These are phyloP conservation scores for Sesbania bispinosa DNA, from an alignment of 306 rosid species.

Conservation along the genomic window DNA sequence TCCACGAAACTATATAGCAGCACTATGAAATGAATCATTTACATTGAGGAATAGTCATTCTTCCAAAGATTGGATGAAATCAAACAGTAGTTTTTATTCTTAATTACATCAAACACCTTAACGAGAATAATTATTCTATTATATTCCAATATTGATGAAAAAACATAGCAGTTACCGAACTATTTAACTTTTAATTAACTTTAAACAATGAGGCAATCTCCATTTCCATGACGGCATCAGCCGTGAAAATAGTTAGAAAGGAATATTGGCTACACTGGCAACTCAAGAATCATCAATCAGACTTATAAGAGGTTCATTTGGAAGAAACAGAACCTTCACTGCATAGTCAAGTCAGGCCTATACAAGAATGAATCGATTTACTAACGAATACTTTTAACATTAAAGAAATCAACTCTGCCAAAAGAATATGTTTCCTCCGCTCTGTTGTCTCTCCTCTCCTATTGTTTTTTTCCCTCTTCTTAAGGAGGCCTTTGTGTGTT, in stretches of 20 bases:
- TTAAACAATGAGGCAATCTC: neutral
- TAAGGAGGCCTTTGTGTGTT: conserved; percentile 8
- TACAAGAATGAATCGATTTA: conserved; percentile 36
- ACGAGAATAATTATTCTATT: neutral
- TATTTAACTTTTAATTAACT: no score
- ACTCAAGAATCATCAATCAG: conserved; percentile 3
- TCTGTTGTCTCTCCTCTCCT: conserved; percentile 22
- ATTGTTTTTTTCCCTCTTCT: neutral
- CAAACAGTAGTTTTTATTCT: no score
- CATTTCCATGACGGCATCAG: neutral
- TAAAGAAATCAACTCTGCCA: conserved; percentile 24
- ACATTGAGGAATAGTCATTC: no score
- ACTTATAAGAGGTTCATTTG: neutral
- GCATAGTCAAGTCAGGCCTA: conserved; percentile 26
- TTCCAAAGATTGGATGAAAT: no score
- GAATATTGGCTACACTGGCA: conserved; percentile 9
- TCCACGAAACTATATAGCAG: no score
- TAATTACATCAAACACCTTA: neutral
- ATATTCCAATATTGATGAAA: neutral
- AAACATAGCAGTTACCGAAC: no score
- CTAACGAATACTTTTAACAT: conserved; percentile 23
- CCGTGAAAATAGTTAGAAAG: neutral
- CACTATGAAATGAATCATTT: no score
- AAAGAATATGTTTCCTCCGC: conserved; percentile 22
- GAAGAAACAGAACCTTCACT: conserved; percentile 15